Evolutionary conservation across 1,139 yeast species (phyloP), one percentile per base, ranked within the genome.

Genomic region (Hanseniaspora gamundiae): DNA sequence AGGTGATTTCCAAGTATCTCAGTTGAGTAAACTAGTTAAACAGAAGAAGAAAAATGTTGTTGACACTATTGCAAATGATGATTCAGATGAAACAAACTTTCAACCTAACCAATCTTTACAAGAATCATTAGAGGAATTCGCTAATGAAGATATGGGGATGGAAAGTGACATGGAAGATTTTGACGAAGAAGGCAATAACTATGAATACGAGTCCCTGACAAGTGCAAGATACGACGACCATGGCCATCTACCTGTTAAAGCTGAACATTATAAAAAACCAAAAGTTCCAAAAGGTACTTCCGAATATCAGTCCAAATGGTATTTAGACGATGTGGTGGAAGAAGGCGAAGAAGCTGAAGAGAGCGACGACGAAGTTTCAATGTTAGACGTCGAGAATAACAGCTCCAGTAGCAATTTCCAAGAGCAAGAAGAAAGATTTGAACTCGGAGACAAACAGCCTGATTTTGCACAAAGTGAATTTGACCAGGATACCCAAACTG

Each of bases 241-340:
- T 53, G 73, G 70, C 35, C 80, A 78, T 56, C 73, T 82, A 51
- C 62, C 64, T 24, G 66, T 65, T 10, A 56, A 56, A 27, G 19
- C 35, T 5, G 74, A 58, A 36, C 45, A 53, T 31, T 48, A 58
- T 46, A 62, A 65, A 57, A 67, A 63, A 47, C 58, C 54, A 29
- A 74, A 69, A 54, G 67, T 85, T 27, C 97, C 97, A 17, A 75
- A 75, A 56, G 97, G 97, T 20, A 80, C 94, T 41, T 87, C 96
- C 0, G 94, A 83, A 47, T 88, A 88, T 60, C 98, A 91, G 65
- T 85, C 95, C 7, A 77, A 85, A 58, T 91, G 98, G 98, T 74
- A 83, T 54, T 67, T 86, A 42, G 93, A 75, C 43, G 80, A 78
- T 45, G 78, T 73, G 50, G 75, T 79, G 26, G 74, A 65, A 2